These are phyloP conservation scores for Penicillium goetzii DNA, from an alignment of 495 filamentous ascomycete genomes.

Conservation along the genomic window DNA sequence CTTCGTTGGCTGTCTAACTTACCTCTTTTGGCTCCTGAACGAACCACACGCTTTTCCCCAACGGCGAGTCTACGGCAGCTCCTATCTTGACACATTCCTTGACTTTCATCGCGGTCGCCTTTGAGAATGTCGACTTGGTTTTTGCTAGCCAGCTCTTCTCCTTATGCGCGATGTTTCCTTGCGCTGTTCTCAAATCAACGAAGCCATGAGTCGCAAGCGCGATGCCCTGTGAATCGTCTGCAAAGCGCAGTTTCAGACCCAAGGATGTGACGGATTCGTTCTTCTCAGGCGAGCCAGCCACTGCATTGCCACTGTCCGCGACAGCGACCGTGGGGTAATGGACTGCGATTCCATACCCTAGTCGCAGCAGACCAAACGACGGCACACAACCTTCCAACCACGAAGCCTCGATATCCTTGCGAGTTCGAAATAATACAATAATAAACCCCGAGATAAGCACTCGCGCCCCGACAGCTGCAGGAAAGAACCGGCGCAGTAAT, in stretches of 20 bases:
- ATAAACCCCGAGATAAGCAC: slow-evolving; percentile 29
- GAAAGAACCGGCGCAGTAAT: slow-evolving; percentile 21
- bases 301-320: slow-evolving; percentile 15
- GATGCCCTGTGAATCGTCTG: slow-evolving; percentile 21
- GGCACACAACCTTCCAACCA: slow-evolving; percentile 26
- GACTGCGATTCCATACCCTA: slow-evolving; percentile 24
- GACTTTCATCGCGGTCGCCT: slow-evolving; percentile 13
- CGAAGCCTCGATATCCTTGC: slow-evolving; percentile 22
- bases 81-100: slow-evolving; percentile 13
- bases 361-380: slow-evolving; percentile 22
- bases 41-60: slow-evolving; percentile 25
- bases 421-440: slow-evolving; percentile 23
- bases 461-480: slow-evolving; percentile 19
- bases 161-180: slow-evolving; percentile 10
- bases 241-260: slow-evolving; percentile 22
- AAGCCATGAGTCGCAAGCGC: slow-evolving; percentile 25
- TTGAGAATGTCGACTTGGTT: slow-evolving; percentile 15
- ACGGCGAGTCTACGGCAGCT: slow-evolving; percentile 13
- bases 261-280: slow-evolving; percentile 12
- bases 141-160: slow-evolving; percentile 7
- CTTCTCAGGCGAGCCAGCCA: slow-evolving; percentile 7
- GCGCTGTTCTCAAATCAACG: slow-evolving; percentile 17
- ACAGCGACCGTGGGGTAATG: slow-evolving; percentile 20
- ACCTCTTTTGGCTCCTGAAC: slow-evolving; percentile 20
- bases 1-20: background rate